A percentile compares a stretch with the other conserved stretches of the same genome.
Conservation (phyloP, 768 basidiomycete genomes). For the Agrocybe pediades region DNA sequence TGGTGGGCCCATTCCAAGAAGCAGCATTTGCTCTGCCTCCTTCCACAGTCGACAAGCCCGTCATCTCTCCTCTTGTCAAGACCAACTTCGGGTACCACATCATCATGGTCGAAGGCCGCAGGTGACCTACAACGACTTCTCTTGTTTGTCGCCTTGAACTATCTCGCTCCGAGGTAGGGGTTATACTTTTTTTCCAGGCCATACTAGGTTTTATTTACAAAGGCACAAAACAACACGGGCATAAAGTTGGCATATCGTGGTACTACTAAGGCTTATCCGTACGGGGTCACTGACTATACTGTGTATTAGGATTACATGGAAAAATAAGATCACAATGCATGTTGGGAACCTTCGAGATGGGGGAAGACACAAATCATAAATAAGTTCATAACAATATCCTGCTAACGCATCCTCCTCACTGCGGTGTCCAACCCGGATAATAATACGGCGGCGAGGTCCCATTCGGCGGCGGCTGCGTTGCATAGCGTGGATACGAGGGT, state of each 20-base stretch:
- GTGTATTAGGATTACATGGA: too few relatives aligned
- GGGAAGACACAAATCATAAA: too few relatives aligned
- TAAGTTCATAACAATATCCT: too few relatives aligned
- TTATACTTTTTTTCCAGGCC: too few relatives aligned
- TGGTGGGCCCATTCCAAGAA: slow-evolving; percentile 90
- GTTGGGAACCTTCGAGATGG: too few relatives aligned
- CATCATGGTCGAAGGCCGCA: slow-evolving; percentile 88
- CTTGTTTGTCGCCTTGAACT: background rate
- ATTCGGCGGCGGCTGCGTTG: background rate
- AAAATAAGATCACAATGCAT: too few relatives aligned
- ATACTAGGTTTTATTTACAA: too few relatives aligned
- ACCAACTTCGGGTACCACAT: slow-evolving; percentile 87
- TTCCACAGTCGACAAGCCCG: slow-evolving; percentile 80
- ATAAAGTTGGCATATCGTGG: too few relatives aligned
- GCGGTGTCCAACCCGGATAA: slow-evolving; percentile 11
- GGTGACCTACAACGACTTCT: slow-evolving; percentile 26
- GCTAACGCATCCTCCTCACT: background rate
- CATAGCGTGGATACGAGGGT: background rate
- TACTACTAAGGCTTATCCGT: too few relatives aligned
- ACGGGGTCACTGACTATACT: too few relatives aligned
- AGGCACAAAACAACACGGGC: too few relatives aligned
- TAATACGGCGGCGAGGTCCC: slow-evolving; percentile 2
- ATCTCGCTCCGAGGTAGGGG: too few relatives aligned
- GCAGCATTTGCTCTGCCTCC: slow-evolving; percentile 83
- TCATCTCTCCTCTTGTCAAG: slow-evolving; percentile 73